Base-by-base conservation (phyloP, 768 basidiomycete genomes). In the Mycena venus region DNA sequence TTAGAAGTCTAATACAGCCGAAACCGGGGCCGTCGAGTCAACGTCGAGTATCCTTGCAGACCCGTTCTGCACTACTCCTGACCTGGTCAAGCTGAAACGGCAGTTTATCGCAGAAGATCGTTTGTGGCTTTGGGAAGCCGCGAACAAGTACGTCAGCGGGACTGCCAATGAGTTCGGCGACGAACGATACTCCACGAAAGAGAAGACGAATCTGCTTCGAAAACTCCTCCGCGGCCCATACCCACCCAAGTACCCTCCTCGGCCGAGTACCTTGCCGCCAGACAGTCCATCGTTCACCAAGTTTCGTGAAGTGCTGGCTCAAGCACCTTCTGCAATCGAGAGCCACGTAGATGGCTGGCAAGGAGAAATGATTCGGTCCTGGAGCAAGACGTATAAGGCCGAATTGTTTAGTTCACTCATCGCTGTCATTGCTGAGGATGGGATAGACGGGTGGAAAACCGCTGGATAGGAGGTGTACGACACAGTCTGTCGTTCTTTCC, bases 381-480 rank as follows among this genome's bases (percentile, higher is more conserved):
- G n/a, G n/a, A n/a, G n/a, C n/a, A n/a, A n/a, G n/a, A n/a, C n/a
- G n/a, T 61, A 62, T 27, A 70, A 53, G 58, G 2, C 4, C 10
- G 59, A 70, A 2, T 15, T 70, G 17, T 62, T 62, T 36, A 0
- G 19, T 9, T 59, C 68, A 19, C 75, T 76, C 3, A 70, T 71
- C 14, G 40, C 40, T 4, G 59, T 75, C 19, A 72, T 72, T 42
- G 32, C 60, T 12, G 34, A 38, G 11, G 68, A 76, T 36, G 77
- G 74, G 2, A 34, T 53, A 4, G 59, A 64, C 21, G 77, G 77
- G 5, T 78, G 77, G 77, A 58, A 32, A 44, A 69, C 53, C n/a
- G 72, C 64, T 23, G 68, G 77, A 2, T 78, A 75, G 77, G 70
- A 75, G 42, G 77, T 78, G 4, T 78, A 78, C 49, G 77, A 78